These are phyloP conservation scores for Penicillium sumatraense DNA, from an alignment of 2,329 filamentous ascomycete genomes.

Conservation along the genomic window DNA sequence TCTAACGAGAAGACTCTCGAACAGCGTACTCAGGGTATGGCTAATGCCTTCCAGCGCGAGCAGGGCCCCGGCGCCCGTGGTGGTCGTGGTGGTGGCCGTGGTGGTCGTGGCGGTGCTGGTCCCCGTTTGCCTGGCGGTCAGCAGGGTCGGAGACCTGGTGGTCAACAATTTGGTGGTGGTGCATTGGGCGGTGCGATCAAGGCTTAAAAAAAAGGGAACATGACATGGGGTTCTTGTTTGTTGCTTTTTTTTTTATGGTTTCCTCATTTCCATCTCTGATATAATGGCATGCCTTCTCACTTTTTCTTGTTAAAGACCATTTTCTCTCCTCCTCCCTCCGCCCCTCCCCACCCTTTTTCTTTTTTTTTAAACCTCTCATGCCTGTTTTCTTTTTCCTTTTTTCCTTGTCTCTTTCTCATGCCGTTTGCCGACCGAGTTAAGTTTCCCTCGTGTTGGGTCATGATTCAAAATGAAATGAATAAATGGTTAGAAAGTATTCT, in stretches of 20 bases:
- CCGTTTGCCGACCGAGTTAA: constrained; percentile 23
- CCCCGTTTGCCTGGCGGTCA: constrained; percentile 43
- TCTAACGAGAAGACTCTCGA: constrained; percentile 96
- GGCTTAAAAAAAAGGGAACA: constrained; percentile 45
- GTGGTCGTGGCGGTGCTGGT: constrained; percentile 44
- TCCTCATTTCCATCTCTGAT: constrained; percentile 9
- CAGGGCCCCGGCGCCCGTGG: constrained; percentile 73
- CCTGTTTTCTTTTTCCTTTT: constrained; percentile 16
- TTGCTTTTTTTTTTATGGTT: constrained; percentile 23
- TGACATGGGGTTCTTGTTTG: no score
- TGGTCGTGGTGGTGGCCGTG: constrained; percentile 57
- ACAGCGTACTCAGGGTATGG: constrained; percentile 93
- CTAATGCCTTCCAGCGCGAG: constrained; percentile 93
- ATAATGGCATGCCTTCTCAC: constrained; percentile 19
- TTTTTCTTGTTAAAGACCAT: constrained; percentile 10
- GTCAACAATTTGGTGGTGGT: constrained; percentile 56
- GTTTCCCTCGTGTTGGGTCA: constrained; percentile 19
- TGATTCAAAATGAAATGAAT: constrained; percentile 30
- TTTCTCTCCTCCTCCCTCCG: background rate
- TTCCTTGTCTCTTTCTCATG: constrained; percentile 21
- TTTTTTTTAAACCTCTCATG: constrained; percentile 26
- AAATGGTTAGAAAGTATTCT: constrained; percentile 28
- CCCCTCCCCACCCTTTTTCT: background rate
- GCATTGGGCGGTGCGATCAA: constrained; percentile 57
- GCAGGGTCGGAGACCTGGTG: constrained; percentile 51